Evolutionary conservation across 768 basidiomycete genomes (phyloP).

Genomic region (Kondoa malvinella): DNA sequence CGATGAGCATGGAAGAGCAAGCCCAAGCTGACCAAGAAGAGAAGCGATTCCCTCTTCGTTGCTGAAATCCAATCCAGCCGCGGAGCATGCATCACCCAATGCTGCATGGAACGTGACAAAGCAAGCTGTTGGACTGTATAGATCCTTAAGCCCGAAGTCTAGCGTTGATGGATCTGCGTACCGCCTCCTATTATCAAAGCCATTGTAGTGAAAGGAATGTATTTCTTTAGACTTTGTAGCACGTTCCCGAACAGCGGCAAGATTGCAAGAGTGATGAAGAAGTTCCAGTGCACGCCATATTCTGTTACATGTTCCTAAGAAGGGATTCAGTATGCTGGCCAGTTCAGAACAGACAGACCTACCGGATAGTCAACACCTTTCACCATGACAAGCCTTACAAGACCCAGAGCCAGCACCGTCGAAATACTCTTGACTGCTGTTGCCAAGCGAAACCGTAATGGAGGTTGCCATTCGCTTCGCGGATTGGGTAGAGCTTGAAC

Average conservation of each 20-base stretch:
- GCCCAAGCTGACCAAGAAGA: constrained; percentile 49
- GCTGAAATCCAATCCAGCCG: constrained; percentile 49
- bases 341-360: constrained; percentile 25
- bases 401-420: constrained; percentile 55
- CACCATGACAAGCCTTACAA: constrained; percentile 63
- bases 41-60: constrained; percentile 83
- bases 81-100: constrained; percentile 49
- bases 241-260: constrained; percentile 51
- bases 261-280: constrained; percentile 79
- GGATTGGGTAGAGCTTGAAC: constrained; percentile 71
- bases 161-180: constrained; percentile 6
- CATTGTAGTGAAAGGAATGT: constrained; percentile 45
- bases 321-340: not conserved
- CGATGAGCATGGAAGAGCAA: not conserved
- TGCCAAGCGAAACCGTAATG: constrained; percentile 34
- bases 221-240: constrained; percentile 49
- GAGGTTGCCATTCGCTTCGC: constrained; percentile 32
- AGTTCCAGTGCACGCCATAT: constrained; percentile 96
- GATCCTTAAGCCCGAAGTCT: not conserved
- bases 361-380: constrained; percentile 92
- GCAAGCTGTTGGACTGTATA: constrained; percentile 53
- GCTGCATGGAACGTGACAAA: constrained; percentile 43
- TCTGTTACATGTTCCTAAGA: constrained; percentile 80
- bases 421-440: constrained; percentile 49
- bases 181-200: constrained; percentile 43